Evolutionary conservation across 352 stramenopile genomes (phyloP), one percentile per base, ranked within the genome.

Genomic region (Pythium periplocum): DNA sequence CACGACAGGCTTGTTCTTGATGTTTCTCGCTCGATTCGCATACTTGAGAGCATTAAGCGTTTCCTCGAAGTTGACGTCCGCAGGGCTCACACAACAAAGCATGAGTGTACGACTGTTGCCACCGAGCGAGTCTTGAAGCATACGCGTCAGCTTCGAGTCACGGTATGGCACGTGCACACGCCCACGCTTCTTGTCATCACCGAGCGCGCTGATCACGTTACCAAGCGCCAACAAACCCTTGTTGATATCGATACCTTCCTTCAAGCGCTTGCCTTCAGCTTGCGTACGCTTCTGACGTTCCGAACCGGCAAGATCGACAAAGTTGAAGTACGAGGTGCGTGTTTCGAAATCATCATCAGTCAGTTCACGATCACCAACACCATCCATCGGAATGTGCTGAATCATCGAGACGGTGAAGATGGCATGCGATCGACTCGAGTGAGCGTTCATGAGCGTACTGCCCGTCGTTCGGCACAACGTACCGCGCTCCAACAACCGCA

Each of bases 171-270:
- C 84, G 57, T 98, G 95, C 4, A 96, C 84, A 65, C 83, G 75
- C 71, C 92, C 80, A 75, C 92, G 64, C 55, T 95, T 95, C 46
- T 87, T 88, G 44, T 95, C 81, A 44, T 98, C 91, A 17, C 90
- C 94, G 6, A 99, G 71, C 6, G 95, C 93, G 59, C 96, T 98
- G 57, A 99, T 99, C 33, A 99, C 96, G 62, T 98, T 98, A 3
- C 97, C 97, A 12, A 99, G 81, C 6, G 93, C 95, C 11, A 99
- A 75, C 26, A 99, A 78, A 3, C 97, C 97, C 68, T 98, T 96
- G 78, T 99, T 99, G 70, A 99, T 99, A 62, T 98, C 87, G 44
- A 99, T 98, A 35, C 93, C 96, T 80, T 99, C 95, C 55, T 90
- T 96, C 51, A 98, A 68, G 1, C 96, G 78, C 61, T 92, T 89